Percentiles rank a stretch among this genome's conserved stretches.
These are phyloP conservation scores for Moringa oleifera DNA, from an alignment of 345 rosid genomes.

Conservation along the genomic window DNA sequence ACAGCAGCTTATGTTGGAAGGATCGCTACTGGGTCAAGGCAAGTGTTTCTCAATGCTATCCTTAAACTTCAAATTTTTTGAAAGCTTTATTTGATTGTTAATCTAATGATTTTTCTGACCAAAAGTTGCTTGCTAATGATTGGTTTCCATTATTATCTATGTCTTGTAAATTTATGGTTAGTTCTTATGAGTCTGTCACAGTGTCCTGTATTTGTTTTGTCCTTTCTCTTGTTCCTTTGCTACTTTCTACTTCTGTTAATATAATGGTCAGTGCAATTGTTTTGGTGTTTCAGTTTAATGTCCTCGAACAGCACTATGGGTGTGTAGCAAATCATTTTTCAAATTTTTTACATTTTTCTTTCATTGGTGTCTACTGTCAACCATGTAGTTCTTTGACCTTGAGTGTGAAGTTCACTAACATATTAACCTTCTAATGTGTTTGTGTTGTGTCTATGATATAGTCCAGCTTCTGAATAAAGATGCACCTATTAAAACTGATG, in stretches of 20 bases:
- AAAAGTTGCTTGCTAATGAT: neutral
- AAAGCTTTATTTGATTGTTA: neutral
- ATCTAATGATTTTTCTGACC: too few species aligned
- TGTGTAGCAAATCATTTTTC: too few species aligned
- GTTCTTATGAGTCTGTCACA: neutral
- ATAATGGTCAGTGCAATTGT: too few species aligned
- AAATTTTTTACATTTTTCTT: neutral
- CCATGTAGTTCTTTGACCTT: too few species aligned
- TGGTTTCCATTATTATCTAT: neutral
- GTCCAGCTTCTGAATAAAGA: too few species aligned
- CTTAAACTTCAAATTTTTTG: neutral
- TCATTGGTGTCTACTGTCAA: neutral
- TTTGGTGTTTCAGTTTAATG: neutral
- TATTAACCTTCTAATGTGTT: too few species aligned
- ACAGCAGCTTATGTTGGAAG: slow-evolving; percentile 52
- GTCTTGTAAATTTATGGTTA: neutral
- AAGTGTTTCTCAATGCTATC: slow-evolving; percentile 27
- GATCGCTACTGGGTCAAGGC: slow-evolving; percentile 98
- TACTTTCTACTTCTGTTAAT: neutral
- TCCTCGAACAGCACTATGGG: neutral
- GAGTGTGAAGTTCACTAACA: too few species aligned
- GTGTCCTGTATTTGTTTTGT: neutral
- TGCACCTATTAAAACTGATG: too few species aligned
- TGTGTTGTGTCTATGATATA: too few species aligned
- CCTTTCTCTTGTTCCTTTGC: neutral